phyloP scores from a whole-genome alignment of 2,329 filamentous ascomycete genomes.

The Stemphylium beticola region DNA sequence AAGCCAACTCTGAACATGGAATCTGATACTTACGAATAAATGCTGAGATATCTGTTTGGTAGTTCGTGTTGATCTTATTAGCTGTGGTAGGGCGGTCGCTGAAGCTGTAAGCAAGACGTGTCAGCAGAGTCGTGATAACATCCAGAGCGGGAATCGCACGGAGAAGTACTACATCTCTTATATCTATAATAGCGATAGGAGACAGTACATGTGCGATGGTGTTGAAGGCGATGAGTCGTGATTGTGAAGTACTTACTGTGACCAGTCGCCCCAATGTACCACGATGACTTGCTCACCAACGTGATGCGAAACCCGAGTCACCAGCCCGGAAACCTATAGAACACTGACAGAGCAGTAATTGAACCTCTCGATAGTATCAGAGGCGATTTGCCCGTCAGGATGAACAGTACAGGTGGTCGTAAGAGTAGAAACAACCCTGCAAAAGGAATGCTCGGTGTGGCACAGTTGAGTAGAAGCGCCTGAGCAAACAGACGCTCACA shows the following conservation, averaged over 20 bases:
- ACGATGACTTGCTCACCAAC: slow-evolving; percentile 29
- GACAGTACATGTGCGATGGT: neutral
- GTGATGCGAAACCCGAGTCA: slow-evolving; percentile 22
- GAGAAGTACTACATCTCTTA: neutral
- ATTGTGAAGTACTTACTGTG: slow-evolving; percentile 30
- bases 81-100: neutral
- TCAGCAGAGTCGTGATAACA: slow-evolving; percentile 19
- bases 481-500: neutral
- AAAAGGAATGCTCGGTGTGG: slow-evolving; percentile 41
- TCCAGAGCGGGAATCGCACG: slow-evolving; percentile 1
- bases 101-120: slow-evolving; percentile 24
- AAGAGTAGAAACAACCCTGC: slow-evolving; percentile 29
- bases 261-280: slow-evolving; percentile 21
- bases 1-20: neutral
- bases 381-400: slow-evolving; percentile 9
- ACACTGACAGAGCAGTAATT: slow-evolving; percentile 1
- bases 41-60: neutral
- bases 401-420: slow-evolving; percentile 18
- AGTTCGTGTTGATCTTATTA: neutral
- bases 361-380: neutral
- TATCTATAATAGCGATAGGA: neutral
- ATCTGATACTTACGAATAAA: slow-evolving; percentile 18
- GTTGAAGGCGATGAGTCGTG: slow-evolving; percentile 9
- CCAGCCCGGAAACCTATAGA: slow-evolving; percentile 24
- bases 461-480: slow-evolving; percentile 17